Evolutionary conservation across 331 rosid species (phyloP), one percentile per base, ranked within the genome.

Genomic region (Quercus tomentella): DNA sequence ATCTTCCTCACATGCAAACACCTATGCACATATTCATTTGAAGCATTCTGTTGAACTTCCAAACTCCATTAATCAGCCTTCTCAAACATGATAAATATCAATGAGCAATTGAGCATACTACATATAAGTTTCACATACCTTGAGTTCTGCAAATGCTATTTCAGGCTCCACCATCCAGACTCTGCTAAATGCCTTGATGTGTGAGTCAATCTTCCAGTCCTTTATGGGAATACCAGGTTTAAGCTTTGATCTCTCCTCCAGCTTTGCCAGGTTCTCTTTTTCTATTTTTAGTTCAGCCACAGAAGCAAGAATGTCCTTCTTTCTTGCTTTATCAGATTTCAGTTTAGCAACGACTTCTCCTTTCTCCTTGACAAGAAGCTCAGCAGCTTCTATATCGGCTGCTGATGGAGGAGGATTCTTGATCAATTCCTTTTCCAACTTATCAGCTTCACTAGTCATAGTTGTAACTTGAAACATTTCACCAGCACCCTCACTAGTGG

Each of bases 121-220:
- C 25, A 62, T 51, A 61, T 25, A 69, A 54, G 72, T 43, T 74
- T 20, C 57, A 67, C 43, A 41, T 77, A 96, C 98, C 97, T 87
- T 74, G 75, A 96, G 84, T 7, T 93, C 99, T 6, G 98, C 97
- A 90, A 96, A 93, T 1, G 98, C 99, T 77, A 96, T 83, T 88
- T 96, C 99, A 56, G 98, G 99, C 79, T 96, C 98, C 58, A 96
- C 97, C 99, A 93, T 96, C 99, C 99, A 96, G 86, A 93, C 73
- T 96, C 99, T 20, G 99, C 97, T 86, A 96, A 80, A 90, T 96
- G 99, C 88, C 98, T 89, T 9, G 99, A 83, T 54, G 99, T 93
- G 82, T 96, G 98, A 82, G 99, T 96, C 99, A 72, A 87, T 83
- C 91, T 93, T 96, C 79, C 98, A 97, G 67, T 93, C 94, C 85